Base-by-base conservation (phyloP, 305 asterid species). In the Fraxinus floribunda region DNA sequence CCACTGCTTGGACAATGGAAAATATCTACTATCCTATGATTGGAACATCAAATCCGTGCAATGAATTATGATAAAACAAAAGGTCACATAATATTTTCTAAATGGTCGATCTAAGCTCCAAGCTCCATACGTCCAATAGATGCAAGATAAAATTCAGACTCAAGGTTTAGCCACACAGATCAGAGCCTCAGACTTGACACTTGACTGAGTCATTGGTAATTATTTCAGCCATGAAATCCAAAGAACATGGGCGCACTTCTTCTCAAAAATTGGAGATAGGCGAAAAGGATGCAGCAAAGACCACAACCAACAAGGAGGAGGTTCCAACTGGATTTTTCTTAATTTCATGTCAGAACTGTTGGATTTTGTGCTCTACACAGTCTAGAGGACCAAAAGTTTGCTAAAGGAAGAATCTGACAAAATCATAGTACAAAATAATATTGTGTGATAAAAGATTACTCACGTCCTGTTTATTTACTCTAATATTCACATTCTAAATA, bases 361-460 rank as follows among this genome's bases (percentile, higher is more conserved):
- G 24, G 62, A 52, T 73, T 55, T 26, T 68, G 24, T 78, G 52
- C 52, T 78, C 62, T 7, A 55, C 26, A 55, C 4, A 15, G 44
- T 72, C 72, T 35, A 78, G 5, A 55, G 75, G 79, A 60, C 75
- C 29, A 78, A 71, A 55, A 49, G 44, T 46, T 18, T 20, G n/a
- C 82, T 60, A 7, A 11, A 13, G 30, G 18, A 11, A 52, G 73
- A 44, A 70, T 30, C 16, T 36, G 24, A 52, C 30, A 80, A 16
- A 11, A 18, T 11, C 41, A 34, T 22, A 22, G 15, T n/a, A 64
- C 49, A 78, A 35, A 60, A 74, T 76, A 41, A 11, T 46, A 46
- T 11, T 46, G 55, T 15, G 20, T 49, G 66, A 8, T 62, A 68
- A 49, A 16, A n/a, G 10, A 15, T 49, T 49, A 15, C 2, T 26